Conservation (phyloP, 805 yeast genomes). For the Ogataea siamensis region DNA sequence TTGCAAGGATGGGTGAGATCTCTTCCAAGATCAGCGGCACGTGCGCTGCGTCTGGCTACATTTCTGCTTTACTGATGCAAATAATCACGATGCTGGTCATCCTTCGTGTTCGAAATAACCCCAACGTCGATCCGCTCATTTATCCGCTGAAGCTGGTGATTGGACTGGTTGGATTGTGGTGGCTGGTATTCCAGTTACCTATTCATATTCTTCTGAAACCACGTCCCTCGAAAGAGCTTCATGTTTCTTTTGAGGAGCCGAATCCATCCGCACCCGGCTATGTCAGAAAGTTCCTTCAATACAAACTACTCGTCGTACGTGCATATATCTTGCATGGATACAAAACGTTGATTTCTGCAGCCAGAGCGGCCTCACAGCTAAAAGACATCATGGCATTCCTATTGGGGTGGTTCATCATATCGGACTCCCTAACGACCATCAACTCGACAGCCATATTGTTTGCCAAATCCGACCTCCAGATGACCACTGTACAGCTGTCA, state of each 20-base stretch:
- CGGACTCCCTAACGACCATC: conserved; percentile 75
- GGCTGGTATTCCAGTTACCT: conserved; percentile 71
- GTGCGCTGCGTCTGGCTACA: conserved; percentile 71
- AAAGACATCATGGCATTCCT: conserved; percentile 66
- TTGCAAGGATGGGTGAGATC: conserved; percentile 34
- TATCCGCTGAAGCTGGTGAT: conserved; percentile 57
- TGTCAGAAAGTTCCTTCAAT: neutral
- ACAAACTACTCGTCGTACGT: conserved; percentile 15
- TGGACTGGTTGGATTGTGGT: conserved; percentile 69
- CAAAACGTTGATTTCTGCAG: conserved; percentile 52
- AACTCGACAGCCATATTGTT: conserved; percentile 77
- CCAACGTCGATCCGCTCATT: conserved; percentile 25
- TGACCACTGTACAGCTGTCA: conserved; percentile 67
- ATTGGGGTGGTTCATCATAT: conserved; percentile 71
- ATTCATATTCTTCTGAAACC: conserved; percentile 46
- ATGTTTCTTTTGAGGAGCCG: conserved; percentile 20
- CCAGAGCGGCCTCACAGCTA: conserved; percentile 57
- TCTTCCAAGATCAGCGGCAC: conserved; percentile 58
- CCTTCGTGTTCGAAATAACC: conserved; percentile 21
- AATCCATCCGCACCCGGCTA: conserved; percentile 10
- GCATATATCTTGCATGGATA: conserved; percentile 58
- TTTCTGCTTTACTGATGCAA: conserved; percentile 68
- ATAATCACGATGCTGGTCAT: conserved; percentile 50
- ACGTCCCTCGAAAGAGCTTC: conserved; percentile 40
- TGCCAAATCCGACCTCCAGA: conserved; percentile 66